Base-by-base conservation (phyloP, 1,284 basidiomycete genomes). In the Melampsora americana region DNA sequence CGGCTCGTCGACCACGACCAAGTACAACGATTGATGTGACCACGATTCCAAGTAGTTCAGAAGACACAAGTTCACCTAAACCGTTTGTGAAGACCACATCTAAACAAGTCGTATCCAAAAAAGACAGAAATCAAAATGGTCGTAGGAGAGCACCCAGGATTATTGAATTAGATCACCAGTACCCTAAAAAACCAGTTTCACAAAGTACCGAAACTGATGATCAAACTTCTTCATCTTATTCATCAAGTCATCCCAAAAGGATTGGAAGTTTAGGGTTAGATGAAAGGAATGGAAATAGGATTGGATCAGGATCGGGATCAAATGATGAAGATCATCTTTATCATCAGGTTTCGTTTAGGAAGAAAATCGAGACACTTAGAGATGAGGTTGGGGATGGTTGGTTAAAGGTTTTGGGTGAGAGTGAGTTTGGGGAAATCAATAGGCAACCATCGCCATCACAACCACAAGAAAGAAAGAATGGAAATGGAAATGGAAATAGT, bases 341-440 rank as follows among this genome's bases (percentile, higher is more conserved):
- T n/a, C n/a, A 35, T 3, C 78, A 80, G 53, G 79, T 81, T 5
- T 82, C 79, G 79, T 79, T 81, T 26, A 79, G 92, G 62, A 87
- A 87, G 77, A 86, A 86, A 80, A 91, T 94, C 78, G 92, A 93
- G 84, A 89, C 89, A 7, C 80, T 94, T 80, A 88, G 90, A 82
- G 86, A 88, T 77, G 92, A 93, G 80, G 92, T 93, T 86, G 92
- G 92, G 1, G 92, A 92, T 53, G 89, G 89, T 14, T 93, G 91
- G 91, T 50, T 72, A 23, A 61, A 44, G 14, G 69, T 70, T 39
- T 35, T 70, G 11, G 59, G 69, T 32, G 69, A 70, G 42, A 59
- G 53, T 46, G 69, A 70, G 20, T 70, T 70, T 44, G 69, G 69
- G 2, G 11, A 62, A 42, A 42, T 1, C 11, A 5, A 42, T 7